A percentile compares a stretch with the other conserved stretches of the same genome.
Conservation (phyloP, 2,329 filamentous ascomycete genomes). For the Aureobasidium sp. region DNA sequence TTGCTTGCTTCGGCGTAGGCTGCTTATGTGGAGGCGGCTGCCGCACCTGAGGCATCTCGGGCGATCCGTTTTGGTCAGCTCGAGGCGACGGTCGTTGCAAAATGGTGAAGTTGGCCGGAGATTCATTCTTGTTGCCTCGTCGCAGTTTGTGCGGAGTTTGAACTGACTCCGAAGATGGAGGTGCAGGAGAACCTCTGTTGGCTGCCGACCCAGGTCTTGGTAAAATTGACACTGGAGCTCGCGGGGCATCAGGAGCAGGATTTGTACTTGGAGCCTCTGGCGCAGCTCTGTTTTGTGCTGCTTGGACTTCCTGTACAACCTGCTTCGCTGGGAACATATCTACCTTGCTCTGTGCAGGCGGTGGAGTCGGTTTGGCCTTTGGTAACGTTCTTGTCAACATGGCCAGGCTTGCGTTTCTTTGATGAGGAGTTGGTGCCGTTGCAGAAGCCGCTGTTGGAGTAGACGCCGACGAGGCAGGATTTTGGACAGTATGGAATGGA, state of each 20-base stretch:
- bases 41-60: conserved; percentile 2
- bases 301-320: conserved; percentile 10
- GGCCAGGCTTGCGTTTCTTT: conserved; percentile 23
- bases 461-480: neutral
- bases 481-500: neutral
- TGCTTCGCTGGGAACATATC: conserved; percentile 17
- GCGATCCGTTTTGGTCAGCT: conserved; percentile 15
- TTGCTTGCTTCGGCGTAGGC: conserved; percentile 12
- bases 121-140: conserved; percentile 16
- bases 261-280: neutral
- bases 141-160: conserved; percentile 14
- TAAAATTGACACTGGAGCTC: conserved; percentile 15
- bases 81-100: conserved; percentile 17
- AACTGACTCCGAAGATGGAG: conserved; percentile 17
- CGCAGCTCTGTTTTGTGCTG: neutral
- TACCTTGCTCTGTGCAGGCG: neutral
- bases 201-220: conserved; percentile 15
- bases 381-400: conserved; percentile 30
- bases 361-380: conserved; percentile 17
- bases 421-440: conserved; percentile 9
- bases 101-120: conserved; percentile 17
- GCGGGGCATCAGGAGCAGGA: neutral
- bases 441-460: neutral
- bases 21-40: conserved; percentile 13
- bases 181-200: conserved; percentile 16